phyloP scores from a whole-genome alignment of 306 rosid species.

The Lathyrus aphaca region DNA sequence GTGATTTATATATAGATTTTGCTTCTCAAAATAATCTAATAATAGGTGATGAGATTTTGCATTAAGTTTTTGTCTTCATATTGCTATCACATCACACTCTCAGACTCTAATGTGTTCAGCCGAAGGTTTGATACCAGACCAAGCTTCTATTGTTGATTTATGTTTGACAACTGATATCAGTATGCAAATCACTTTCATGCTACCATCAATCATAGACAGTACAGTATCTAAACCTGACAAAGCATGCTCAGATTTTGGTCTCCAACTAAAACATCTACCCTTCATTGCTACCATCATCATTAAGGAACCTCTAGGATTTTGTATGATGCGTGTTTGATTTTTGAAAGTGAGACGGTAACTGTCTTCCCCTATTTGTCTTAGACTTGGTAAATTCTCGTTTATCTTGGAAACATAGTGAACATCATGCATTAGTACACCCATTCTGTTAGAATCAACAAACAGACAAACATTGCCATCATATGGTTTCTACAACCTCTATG shows the following conservation, averaged over 20 bases:
- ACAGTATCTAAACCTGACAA: neutral
- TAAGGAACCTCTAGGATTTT: neutral
- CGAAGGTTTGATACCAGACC: neutral
- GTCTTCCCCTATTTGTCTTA: too few species aligned
- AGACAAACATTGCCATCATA: too few species aligned
- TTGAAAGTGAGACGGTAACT: too few species aligned
- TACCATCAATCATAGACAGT: neutral
- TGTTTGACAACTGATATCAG: neutral
- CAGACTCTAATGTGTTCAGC: neutral
- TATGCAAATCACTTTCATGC: neutral
- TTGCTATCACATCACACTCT: neutral
- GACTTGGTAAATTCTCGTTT: too few species aligned
- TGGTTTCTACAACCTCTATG: too few species aligned
- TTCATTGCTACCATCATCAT: neutral
- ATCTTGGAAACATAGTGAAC: too few species aligned
- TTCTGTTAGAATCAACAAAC: too few species aligned
- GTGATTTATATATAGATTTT: too few species aligned
- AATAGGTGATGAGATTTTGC: too few species aligned
- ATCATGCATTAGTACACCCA: too few species aligned
- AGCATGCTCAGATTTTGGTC: neutral
- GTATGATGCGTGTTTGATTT: neutral
- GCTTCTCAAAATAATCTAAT: too few species aligned
- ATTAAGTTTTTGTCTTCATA: neutral
- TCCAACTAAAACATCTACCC: neutral
- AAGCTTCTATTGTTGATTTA: neutral